Evolutionary conservation across 208 protist species (phyloP).

Genomic region (Leishmania tropica): DNA sequence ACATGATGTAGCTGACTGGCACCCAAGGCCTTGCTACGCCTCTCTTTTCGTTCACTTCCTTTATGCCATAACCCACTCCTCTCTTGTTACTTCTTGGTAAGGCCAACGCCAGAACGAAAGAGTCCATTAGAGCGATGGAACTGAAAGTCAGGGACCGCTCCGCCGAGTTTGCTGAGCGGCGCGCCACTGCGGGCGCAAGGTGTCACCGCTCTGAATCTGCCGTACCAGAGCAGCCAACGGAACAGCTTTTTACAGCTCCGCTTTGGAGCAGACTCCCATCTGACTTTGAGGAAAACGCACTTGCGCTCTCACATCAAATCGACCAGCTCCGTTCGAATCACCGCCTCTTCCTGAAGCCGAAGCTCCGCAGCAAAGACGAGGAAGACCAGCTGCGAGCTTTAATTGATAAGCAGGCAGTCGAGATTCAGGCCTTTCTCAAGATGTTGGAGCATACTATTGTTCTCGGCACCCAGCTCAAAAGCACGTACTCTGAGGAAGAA

Average conservation of each 20-base stretch:
- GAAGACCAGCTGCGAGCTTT: slow-evolving; percentile 34
- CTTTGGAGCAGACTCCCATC: slow-evolving; percentile 27
- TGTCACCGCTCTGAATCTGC: neutral
- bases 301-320: slow-evolving; percentile 24
- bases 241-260: slow-evolving; percentile 11
- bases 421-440: slow-evolving; percentile 53
- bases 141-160: slow-evolving; percentile 35
- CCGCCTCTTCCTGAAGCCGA: slow-evolving; percentile 45
- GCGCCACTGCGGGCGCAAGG: slow-evolving; percentile 5
- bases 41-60: neutral
- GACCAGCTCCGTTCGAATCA: slow-evolving; percentile 51
- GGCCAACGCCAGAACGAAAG: neutral
- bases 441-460: slow-evolving; percentile 75
- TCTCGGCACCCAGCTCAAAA: slow-evolving; percentile 41
- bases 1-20: neutral
- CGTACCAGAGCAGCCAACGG: neutral
- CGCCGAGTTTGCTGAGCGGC: slow-evolving; percentile 32
- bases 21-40: neutral
- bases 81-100: neutral
- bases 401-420: slow-evolving; percentile 44
- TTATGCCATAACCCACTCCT: neutral
- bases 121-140: neutral
- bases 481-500: slow-evolving; percentile 55
- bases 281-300: slow-evolving; percentile 27
- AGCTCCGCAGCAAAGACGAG: slow-evolving; percentile 57